Evolutionary conservation across 768 basidiomycete genomes (phyloP), one percentile per base, ranked within the genome.

Genomic region (Amanita pallidorosea): DNA sequence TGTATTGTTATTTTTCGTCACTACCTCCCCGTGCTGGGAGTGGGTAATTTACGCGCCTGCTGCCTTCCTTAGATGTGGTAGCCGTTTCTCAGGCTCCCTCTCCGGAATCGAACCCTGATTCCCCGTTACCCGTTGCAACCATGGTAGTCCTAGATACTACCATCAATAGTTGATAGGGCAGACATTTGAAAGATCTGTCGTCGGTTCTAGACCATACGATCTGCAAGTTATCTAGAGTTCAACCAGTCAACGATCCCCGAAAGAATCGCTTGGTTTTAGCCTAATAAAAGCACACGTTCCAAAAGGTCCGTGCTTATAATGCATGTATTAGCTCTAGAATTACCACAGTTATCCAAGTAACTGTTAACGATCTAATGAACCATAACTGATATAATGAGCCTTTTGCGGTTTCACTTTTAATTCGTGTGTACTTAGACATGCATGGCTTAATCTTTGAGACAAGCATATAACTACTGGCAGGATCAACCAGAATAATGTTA

Each of bases 381-480:
- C 77, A 81, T 81, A 81, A 81, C 80, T 81, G 79, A 81, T 81
- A 79, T 82, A 82, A 82, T 81, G 80, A 82, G 81, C 80, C 79
- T 79, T 82, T 82, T 74, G 76, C 80, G 79, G 80, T 82, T 81
- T 81, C 80, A 80, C 80, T 71, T 76, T 80, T 70, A 78, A 73
- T 58, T 76, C 70, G 75, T 77, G 78, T 80, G 77, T 78, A 81
- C 80, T 82, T 80, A 73, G 80, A 80, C 80, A n/a, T n/a, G n/a
- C n/a, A n/a, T n/a, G n/a, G n/a, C n/a, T n/a, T n/a, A n/a, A n/a
- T n/a, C n/a, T n/a, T n/a, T n/a, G n/a, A n/a, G n/a, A n/a, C n/a
- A n/a, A n/a, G n/a, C n/a, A n/a, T n/a, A n/a, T n/a, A n/a, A n/a
- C n/a, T n/a, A n/a, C n/a, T n/a, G n/a, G n/a, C n/a, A n/a, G n/a